A percentile compares a stretch with the other conserved stretches of the same genome.
These are phyloP conservation scores for Avena atlantica DNA, from an alignment of 176 grass and related monocot genomes.

Conservation along the genomic window DNA sequence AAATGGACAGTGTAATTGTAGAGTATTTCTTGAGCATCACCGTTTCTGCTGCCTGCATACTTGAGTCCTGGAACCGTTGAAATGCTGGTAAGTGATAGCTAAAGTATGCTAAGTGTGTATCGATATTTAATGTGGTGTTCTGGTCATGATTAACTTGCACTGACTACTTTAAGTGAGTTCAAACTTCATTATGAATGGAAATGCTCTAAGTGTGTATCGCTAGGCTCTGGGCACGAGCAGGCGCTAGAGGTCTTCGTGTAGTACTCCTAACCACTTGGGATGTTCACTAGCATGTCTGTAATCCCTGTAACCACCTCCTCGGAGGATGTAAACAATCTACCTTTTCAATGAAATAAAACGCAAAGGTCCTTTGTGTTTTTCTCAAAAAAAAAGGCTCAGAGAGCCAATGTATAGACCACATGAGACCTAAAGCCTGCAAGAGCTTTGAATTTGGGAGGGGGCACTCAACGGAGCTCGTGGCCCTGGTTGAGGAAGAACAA, in stretches of 20 bases:
- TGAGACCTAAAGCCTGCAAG: neutral
- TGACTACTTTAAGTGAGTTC: slow-evolving; percentile 15
- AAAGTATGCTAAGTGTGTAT: slow-evolving; percentile 6
- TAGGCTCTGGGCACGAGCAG: too few species aligned
- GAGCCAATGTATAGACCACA: slow-evolving; percentile 11
- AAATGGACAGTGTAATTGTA: slow-evolving; percentile 80
- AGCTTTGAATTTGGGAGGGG: neutral
- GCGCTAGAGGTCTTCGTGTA: too few species aligned
- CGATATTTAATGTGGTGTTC: slow-evolving; percentile 24
- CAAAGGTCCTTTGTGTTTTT: too few species aligned
- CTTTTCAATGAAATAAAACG: too few species aligned
- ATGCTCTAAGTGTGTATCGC: neutral
- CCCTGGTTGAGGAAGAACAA: neutral
- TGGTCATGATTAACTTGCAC: neutral
- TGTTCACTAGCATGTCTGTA: too few species aligned
- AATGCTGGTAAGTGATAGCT: slow-evolving; percentile 41
- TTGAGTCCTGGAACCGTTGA: slow-evolving; percentile 69
- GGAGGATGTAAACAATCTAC: too few species aligned
- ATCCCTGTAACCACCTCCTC: too few species aligned
- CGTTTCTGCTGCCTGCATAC: slow-evolving; percentile 95
- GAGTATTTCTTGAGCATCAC: slow-evolving; percentile 86
- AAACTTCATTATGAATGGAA: slow-evolving; percentile 1
- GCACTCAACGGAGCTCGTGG: neutral
- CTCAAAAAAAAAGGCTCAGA: too few species aligned
- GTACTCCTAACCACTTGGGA: too few species aligned